Base-by-base conservation (phyloP, 176 grass and related monocot species). In the Ananas comosus region DNA sequence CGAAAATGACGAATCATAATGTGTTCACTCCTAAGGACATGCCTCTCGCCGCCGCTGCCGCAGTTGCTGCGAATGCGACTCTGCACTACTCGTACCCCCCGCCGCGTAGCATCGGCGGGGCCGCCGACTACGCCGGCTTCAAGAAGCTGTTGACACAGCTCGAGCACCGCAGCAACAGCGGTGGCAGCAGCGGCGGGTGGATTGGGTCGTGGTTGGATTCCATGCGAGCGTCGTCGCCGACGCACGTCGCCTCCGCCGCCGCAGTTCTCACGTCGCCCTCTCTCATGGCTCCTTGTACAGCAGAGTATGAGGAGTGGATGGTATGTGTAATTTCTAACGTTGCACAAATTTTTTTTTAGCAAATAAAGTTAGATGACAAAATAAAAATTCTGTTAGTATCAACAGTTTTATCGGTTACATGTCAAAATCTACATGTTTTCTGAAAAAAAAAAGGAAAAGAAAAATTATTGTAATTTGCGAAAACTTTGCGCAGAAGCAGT, bases 201-300 rank as follows among this genome's bases (percentile, higher is more conserved):
- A 59, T 63, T 3, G 79, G 70, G 24, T 79, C 76, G 10, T 78
- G 49, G 78, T 8, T 85, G 7, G 92, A 91, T 61, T 73, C 85
- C 22, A 88, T 87, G 81, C 88, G 68, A 71, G 80, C 81, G 49
- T 86, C 88, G 23, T 91, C 92, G 14, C 92, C 92, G 0, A 89
- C 85, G 21, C 72, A 66, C 19, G 74, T 66, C 74, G 78, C 49
- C 71, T 47, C 66, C 2, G 23, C 50, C 50, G 42, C 50, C 50
- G 51, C 33, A 42, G 33, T 7, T 42, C 33, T 42, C 33, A 0
- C 33, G 5, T 7, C 73, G 11, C 18, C 49, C 2, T 42, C 81
- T 24, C 11, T 67, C 69, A 1, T 13, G 21, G 48, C 71, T 12
- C 18, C 76, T 7, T 19, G 18, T 47, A 79, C 70, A 25, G 81